Evolutionary conservation across 805 yeast genomes (phyloP), one percentile per base, ranked within the genome.

Genomic region (Peterozyma toletana): DNA sequence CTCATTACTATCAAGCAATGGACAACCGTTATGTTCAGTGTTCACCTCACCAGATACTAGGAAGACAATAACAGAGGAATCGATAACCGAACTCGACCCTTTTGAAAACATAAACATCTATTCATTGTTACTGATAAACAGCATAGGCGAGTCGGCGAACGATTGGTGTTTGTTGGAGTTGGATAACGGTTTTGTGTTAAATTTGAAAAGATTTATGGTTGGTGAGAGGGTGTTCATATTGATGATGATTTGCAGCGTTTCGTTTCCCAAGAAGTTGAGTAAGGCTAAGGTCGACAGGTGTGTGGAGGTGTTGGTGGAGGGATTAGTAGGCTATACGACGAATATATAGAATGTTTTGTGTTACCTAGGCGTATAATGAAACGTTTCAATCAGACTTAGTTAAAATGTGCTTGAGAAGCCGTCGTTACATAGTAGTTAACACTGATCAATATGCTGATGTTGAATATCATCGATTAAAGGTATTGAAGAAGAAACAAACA

Each of bases 201-300:
- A 58, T 33, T 56, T 53, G 30, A 38, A 44, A n/a, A 31, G 40
- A 34, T 16, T 42, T 52, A 30, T 53, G 50, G 45, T 44, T 42
- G 30, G 54, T 54, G 49, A 51, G 31, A 39, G 34, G 14, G 29
- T 11, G 4, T 55, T 53, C 39, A 38, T 58, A 13, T 39, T 62
- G 37, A 47, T 64, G 45, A 46, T 62, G 44, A 54, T 63, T 29
- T 53, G 61, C 34, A 56, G 52, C 14, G 16, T 40, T 5, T 39
- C 46, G 4, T 62, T 60, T 40, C 66, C 68, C 1, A 52, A 57
- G 42, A 57, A 56, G 16, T 44, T 63, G 30, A 61, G 63, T 13
- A 38, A 60, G 30, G 53, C 51, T 34, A 56, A 52, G 39, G 41
- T 63, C 31, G 55, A 49, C 5, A 42, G 41, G 11, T 37, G 53